These are phyloP conservation scores for Monascus ruber DNA, from an alignment of 2,329 filamentous ascomycete species.

Conservation along the genomic window DNA sequence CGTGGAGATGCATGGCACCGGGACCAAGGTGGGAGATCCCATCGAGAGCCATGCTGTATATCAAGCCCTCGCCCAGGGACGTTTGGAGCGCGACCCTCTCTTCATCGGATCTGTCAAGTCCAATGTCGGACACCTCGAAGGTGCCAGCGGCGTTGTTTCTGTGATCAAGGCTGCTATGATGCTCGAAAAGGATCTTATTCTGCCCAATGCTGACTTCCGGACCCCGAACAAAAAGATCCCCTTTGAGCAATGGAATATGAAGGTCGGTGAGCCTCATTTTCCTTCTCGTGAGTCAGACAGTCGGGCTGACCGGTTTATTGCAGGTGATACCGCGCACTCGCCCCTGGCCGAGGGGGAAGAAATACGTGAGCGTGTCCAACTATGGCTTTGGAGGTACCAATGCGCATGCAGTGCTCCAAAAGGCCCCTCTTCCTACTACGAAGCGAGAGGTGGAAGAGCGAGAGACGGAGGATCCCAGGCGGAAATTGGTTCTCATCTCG, in stretches of 20 bases:
- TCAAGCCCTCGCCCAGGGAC: conserved; percentile 10
- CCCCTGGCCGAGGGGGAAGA: conserved; percentile 9
- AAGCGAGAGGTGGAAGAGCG: conserved; percentile 4
- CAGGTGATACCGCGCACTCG: conserved; percentile 6
- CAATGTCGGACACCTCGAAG: conserved; percentile 18
- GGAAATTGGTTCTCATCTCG: conserved; percentile 7
- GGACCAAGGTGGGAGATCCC: conserved; percentile 23
- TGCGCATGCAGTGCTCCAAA: conserved; percentile 10
- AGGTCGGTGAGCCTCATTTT: neutral
- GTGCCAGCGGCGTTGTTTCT: conserved; percentile 14
- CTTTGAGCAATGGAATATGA: conserved; percentile 6
- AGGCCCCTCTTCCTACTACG: conserved; percentile 5
- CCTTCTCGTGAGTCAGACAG: neutral
- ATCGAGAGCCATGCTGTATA: conserved; percentile 19
- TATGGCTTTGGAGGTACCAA: conserved; percentile 15
- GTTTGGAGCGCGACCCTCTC: conserved; percentile 8
- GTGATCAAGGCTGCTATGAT: conserved; percentile 15
- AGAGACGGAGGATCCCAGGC: conserved; percentile 7
- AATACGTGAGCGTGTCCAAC: conserved; percentile 12
- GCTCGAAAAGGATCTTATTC: conserved; percentile 14
- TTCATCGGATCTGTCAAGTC: conserved; percentile 15
- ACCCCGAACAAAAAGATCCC: conserved; percentile 15
- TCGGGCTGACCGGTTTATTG: neutral
- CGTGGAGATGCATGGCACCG: conserved; percentile 23
- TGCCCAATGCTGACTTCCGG: conserved; percentile 18